These are phyloP conservation scores for Rhizophora apiculata DNA, from an alignment of 345 rosid genomes.

Conservation along the genomic window DNA sequence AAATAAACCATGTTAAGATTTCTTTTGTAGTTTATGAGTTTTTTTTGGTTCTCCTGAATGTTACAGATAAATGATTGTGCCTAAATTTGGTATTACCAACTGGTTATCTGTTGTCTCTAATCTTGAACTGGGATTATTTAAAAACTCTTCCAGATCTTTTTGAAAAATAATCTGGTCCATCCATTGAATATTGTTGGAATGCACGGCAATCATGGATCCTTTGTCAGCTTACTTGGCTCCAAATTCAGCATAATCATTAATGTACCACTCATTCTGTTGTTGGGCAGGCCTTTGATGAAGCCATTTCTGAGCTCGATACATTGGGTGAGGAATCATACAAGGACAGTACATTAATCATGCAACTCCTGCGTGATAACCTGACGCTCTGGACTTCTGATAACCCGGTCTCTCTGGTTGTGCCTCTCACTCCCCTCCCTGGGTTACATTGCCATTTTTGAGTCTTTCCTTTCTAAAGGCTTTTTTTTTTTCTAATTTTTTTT, in stretches of 20 bases:
- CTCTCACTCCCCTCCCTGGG: background rate
- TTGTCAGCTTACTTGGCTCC: background rate
- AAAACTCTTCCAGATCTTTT: too few relatives aligned
- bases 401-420: slow-evolving; percentile 40
- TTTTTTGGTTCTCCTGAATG: background rate
- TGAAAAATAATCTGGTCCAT: too few relatives aligned
- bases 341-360: slow-evolving; percentile 97
- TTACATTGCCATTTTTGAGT: background rate
- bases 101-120: background rate
- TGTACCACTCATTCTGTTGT: background rate
- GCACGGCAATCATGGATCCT: background rate
- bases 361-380: slow-evolving; percentile 92
- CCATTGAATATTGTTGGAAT: background rate
- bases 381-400: slow-evolving; percentile 98
- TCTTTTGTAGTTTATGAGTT: background rate
- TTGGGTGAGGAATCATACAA: slow-evolving; percentile 98
- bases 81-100: background rate
- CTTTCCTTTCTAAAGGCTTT: background rate
- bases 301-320: slow-evolving; percentile 93
- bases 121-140: too few relatives aligned
- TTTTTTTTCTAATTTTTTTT: background rate
- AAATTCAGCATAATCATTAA: too few relatives aligned
- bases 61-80: background rate
- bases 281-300: slow-evolving; percentile 91
- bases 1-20: background rate